These are phyloP conservation scores for Neurospora sp. DNA, from an alignment of 495 filamentous ascomycete species.

Conservation along the genomic window DNA sequence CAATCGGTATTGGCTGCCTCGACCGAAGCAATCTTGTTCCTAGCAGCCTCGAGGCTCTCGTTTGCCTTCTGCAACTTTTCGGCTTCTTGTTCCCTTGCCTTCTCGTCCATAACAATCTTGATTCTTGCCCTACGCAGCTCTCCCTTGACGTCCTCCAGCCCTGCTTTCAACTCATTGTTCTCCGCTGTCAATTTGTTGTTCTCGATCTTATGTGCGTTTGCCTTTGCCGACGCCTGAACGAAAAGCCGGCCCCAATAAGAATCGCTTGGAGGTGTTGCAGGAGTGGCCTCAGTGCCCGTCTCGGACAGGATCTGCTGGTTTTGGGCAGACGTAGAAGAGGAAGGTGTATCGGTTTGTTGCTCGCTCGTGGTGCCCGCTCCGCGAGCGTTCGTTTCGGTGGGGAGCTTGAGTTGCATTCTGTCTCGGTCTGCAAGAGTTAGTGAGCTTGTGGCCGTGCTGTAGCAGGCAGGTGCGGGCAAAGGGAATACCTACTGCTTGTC, in stretches of 20 bases:
- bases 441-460: background rate
- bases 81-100: background rate
- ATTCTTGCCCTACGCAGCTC: background rate
- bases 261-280: background rate
- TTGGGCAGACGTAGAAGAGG: background rate
- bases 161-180: background rate
- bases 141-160: background rate
- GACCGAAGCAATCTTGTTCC: background rate
- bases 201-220: background rate
- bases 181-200: background rate
- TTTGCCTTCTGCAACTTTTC: background rate
- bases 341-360: background rate
- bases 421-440: background rate
- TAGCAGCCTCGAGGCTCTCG: background rate
- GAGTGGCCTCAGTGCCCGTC: background rate
- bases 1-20: background rate
- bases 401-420: background rate
- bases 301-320: background rate
- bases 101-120: background rate
- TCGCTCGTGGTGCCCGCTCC: background rate
- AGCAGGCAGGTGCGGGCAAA: background rate
- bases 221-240: background rate
- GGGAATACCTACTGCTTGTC: background rate
- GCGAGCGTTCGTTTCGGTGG: background rate
- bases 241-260: background rate